Base-by-base conservation (phyloP, 176 grass and related monocot genomes). In the Eleusine indica region DNA sequence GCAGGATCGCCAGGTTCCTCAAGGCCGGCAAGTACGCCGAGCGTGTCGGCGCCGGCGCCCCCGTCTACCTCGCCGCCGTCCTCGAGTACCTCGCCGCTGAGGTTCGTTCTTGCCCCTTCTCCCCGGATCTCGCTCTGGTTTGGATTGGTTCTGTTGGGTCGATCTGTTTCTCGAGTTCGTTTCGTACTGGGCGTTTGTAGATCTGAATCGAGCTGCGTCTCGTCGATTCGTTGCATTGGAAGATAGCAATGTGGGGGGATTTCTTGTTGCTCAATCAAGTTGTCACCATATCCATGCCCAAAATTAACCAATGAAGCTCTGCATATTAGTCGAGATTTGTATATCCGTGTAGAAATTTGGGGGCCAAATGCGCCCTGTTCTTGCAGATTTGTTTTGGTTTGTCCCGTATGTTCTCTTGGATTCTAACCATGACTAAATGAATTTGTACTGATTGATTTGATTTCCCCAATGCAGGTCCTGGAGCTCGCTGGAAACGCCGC, bases 21-120 rank as follows among this genome's bases (percentile, higher is more conserved):
- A 97, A 97, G 90, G 88, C 92, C 71, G 92, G 95, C 61, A 97
- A 97, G 90, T 97, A 94, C 60, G 94, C 91, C 13, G 91, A 89
- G 44, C 87, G 87, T 38, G 87, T 89, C 56, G 82, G 77, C 52
- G 56, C 66, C 2, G 82, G 82, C 17, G 88, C 83, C 37, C 83
- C 88, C n/a, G 83, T 85, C 66, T 77, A 85, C 78, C 77, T 85
- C 44, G 78, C 83, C 17, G 77, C 82, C 64, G 78, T 85, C 32
- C 82, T 82, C 66, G 88, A 89, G 72, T 89, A 89, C 42, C 82
- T 89, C 16, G 83, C 82, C 18, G 82, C 82, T 80, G 89, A 87
- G 94, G 85, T 87, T 40, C 67, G 40, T 48, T 11, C 77, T 9
- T 37, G 1, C 39, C 37, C 22, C 5, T 28, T 35, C 32, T 35